phyloP scores from a whole-genome alignment of 1,139 yeast species.

The Kurtzmaniella quercitrusa region DNA sequence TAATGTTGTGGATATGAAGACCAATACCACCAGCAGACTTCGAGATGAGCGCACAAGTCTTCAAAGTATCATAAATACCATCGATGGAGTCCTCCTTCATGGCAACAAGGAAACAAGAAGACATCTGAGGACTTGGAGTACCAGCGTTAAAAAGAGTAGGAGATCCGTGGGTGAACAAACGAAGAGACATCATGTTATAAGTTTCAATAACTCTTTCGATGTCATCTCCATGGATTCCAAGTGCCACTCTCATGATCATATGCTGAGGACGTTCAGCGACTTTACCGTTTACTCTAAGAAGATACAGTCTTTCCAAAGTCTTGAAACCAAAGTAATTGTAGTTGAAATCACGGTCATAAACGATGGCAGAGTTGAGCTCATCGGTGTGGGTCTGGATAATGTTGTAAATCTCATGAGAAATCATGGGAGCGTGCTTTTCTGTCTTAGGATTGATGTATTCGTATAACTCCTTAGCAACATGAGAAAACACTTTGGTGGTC shows the following conservation, averaged over 20 bases:
- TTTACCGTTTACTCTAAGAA: constrained; percentile 63
- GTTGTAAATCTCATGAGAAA: constrained; percentile 65
- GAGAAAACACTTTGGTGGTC: constrained; percentile 84
- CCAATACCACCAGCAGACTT: constrained; percentile 94
- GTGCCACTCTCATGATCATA: constrained; percentile 82
- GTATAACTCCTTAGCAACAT: constrained; percentile 66
- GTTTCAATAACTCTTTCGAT: constrained; percentile 72
- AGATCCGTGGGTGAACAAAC: constrained; percentile 84
- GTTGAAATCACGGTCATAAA: constrained; percentile 77
- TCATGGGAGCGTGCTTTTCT: constrained; percentile 70
- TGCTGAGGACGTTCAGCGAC: constrained; percentile 92
- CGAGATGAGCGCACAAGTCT: constrained; percentile 82
- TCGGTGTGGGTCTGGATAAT: constrained; percentile 62
- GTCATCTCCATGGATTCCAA: constrained; percentile 80
- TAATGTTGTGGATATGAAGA: constrained; percentile 74
- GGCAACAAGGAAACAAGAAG: constrained; percentile 84
- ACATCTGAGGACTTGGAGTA: constrained; percentile 81
- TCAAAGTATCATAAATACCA: constrained; percentile 82
- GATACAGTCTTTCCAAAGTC: constrained; percentile 80
- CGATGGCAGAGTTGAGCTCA: constrained; percentile 75
- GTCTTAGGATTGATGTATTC: constrained; percentile 73
- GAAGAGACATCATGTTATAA: constrained; percentile 77
- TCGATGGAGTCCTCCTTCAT: constrained; percentile 90
- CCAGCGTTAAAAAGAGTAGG: constrained; percentile 91
- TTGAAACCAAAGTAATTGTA: constrained; percentile 85